Base-by-base conservation (phyloP, 306 rosid species). In the Comarum palustre region DNA sequence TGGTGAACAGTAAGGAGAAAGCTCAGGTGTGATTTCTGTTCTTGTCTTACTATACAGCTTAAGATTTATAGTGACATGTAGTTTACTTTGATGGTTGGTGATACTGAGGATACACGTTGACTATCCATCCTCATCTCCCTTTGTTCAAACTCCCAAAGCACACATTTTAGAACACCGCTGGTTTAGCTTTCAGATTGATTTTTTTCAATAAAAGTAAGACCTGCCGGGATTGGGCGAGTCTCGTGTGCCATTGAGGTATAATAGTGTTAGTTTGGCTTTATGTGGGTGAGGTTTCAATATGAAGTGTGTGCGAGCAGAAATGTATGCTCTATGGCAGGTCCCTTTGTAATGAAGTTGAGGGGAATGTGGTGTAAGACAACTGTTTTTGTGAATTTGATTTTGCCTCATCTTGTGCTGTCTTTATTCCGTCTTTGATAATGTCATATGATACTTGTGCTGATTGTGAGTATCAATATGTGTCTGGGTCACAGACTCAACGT, bases 1-100 rank as follows among this genome's bases (percentile, higher is more conserved):
- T 93, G 22, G 87, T 92, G 41, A 91, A 82, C 68, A 74, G 88
- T 11, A 91, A 84, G 88, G 99, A 95, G 87, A 95, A 90, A 81
- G 86, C 96, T 10, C 99, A 95, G 99, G 99, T 95, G 36, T 60
- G 74, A 22, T 46, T 57, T 76, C 34, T 29, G 27, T 61, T 82
- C 55, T 80, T 13, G 17, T 65, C 31, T 74, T 70, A 36, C 14
- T n/a, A 10, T 34, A 16, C 57, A 34, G 17, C 6, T 55, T 10
- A 19, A 20, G 2, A 55, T 43, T 16, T 4, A 34, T 8, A 10
- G 16, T 24, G 42, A 2, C 39, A 32, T 65, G 19, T 4, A 6
- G 8, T 41, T 34, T 43, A 2, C 24, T 39, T 25, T 63, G 66
- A 14, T n/a, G 70, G 16, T 62, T 61, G 45, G 6, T 62, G 73